phyloP scores from a whole-genome alignment of 371 early-diverging fungal genomes.

The Mortierella sp. region DNA sequence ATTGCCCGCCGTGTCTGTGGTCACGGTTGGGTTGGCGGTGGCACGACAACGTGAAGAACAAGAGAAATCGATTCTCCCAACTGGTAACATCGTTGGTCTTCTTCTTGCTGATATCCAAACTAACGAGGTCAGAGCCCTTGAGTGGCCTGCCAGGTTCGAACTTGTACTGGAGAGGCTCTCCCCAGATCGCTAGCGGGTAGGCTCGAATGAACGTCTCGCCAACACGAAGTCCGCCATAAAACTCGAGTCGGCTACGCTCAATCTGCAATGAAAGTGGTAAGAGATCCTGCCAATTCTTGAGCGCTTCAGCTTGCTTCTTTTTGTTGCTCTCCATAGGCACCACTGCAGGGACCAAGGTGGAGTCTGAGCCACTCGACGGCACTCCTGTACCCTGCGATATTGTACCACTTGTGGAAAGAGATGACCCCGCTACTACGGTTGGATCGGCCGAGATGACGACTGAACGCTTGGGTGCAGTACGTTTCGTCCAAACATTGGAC shows the following conservation, averaged over 20 bases:
- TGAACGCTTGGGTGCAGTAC: conserved; percentile 29
- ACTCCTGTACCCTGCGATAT: too few species aligned
- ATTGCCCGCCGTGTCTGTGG: background rate
- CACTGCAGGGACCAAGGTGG: background rate
- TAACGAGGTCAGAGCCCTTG: conserved; percentile 13
- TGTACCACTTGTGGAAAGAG: too few species aligned
- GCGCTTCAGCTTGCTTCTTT: background rate
- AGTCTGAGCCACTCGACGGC: background rate
- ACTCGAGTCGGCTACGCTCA: conserved; percentile 38
- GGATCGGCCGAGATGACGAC: conserved; percentile 31
- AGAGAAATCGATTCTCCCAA: conserved; percentile 38
- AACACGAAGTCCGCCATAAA: conserved; percentile 40
- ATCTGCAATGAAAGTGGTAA: conserved; percentile 36
- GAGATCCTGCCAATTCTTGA: conserved; percentile 43
- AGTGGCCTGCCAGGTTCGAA: conserved; percentile 43
- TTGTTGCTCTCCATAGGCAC: background rate
- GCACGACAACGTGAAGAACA: conserved; percentile 26
- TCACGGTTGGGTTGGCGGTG: conserved; percentile 24
- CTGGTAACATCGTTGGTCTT: conserved; percentile 35
- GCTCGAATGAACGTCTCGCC: conserved; percentile 46
- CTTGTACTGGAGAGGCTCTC: conserved; percentile 36
- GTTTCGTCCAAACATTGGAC: conserved; percentile 32
- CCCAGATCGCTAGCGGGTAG: conserved; percentile 46
- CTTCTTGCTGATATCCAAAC: conserved; percentile 16
- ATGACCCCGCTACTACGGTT: background rate